Evolutionary conservation across 108 stramenopile species (phyloP).

Genomic region (Skeletonema marinoi): DNA sequence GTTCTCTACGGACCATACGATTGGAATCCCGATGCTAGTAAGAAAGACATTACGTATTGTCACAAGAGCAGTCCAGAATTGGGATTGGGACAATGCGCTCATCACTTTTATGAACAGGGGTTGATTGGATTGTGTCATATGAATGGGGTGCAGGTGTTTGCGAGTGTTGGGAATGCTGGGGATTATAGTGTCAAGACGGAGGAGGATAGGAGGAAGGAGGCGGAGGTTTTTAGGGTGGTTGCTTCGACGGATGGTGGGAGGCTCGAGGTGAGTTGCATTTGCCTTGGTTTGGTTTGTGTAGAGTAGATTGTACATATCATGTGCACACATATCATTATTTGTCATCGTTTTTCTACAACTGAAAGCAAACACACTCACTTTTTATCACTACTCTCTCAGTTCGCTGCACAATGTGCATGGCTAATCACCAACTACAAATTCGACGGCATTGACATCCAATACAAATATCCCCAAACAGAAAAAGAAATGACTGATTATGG

Average conservation of each 20-base stretch:
- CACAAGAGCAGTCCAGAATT: background rate
- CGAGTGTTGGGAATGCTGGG: background rate
- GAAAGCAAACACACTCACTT: background rate
- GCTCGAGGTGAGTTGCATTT: constrained; percentile 6
- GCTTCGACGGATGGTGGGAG: constrained; percentile 12
- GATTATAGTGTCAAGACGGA: background rate
- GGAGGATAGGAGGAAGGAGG: background rate
- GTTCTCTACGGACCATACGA: background rate
- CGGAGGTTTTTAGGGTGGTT: constrained; percentile 7
- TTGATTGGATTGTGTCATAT: constrained; percentile 20
- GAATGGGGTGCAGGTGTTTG: constrained; percentile 14
- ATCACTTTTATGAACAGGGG: constrained; percentile 22
- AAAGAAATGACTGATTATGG: constrained; percentile 30
- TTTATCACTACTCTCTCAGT: background rate
- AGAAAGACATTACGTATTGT: background rate
- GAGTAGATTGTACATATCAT: too few species aligned
- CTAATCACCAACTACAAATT: constrained; percentile 23
- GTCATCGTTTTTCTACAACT: too few species aligned
- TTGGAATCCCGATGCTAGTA: background rate
- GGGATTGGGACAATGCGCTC: background rate
- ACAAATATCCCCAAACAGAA: constrained; percentile 4
- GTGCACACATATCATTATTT: too few species aligned
- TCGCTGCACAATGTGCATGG: constrained; percentile 14
- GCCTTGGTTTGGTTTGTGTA: background rate
- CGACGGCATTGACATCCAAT: constrained; percentile 34